phyloP scores from a whole-genome alignment of 768 basidiomycete genomes.

The Butyriboletus loyo region DNA sequence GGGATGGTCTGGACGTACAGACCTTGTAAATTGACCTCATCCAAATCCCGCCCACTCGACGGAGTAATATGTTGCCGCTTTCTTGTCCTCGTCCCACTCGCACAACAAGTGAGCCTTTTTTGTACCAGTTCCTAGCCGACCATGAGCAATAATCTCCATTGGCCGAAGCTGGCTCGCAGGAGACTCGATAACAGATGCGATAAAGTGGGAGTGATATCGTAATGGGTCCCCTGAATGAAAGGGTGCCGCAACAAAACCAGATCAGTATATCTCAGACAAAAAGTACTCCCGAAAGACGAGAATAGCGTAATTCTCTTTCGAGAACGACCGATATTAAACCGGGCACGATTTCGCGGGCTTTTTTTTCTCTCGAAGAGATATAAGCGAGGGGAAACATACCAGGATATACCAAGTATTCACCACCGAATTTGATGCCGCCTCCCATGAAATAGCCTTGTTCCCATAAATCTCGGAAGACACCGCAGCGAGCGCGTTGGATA shows the following conservation, averaged over 20 bases:
- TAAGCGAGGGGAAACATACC: slow-evolving; percentile 45
- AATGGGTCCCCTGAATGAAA: slow-evolving; percentile 75
- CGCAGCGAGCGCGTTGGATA: slow-evolving; percentile 70
- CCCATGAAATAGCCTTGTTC: slow-evolving; percentile 85
- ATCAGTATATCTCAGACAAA: slow-evolving; percentile 9
- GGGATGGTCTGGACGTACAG: neutral
- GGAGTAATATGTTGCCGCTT: slow-evolving; percentile 68
- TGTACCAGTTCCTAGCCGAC: slow-evolving; percentile 92
- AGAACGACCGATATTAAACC: neutral
- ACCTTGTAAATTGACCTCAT: slow-evolving; percentile 8
- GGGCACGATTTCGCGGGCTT: too few relatives aligned
- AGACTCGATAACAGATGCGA: slow-evolving; percentile 74
- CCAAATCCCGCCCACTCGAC: slow-evolving; percentile 94
- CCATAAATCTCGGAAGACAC: slow-evolving; percentile 78
- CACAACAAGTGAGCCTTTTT: slow-evolving; percentile 95
- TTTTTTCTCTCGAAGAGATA: neutral
- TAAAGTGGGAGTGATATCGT: slow-evolving; percentile 96
- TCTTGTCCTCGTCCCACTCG: slow-evolving; percentile 74
- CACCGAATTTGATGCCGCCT: slow-evolving; percentile 90
- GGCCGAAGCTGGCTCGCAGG: slow-evolving; percentile 61
- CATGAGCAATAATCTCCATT: slow-evolving; percentile 95
- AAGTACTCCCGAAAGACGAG: neutral
- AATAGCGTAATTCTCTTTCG: neutral
- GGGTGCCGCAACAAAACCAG: neutral
- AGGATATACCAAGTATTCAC: slow-evolving; percentile 95